A percentile compares a stretch with the other conserved stretches of the same genome.
Evolutionary conservation across 768 basidiomycete species (phyloP).

Genomic region (Infundibulicybe gibba): DNA sequence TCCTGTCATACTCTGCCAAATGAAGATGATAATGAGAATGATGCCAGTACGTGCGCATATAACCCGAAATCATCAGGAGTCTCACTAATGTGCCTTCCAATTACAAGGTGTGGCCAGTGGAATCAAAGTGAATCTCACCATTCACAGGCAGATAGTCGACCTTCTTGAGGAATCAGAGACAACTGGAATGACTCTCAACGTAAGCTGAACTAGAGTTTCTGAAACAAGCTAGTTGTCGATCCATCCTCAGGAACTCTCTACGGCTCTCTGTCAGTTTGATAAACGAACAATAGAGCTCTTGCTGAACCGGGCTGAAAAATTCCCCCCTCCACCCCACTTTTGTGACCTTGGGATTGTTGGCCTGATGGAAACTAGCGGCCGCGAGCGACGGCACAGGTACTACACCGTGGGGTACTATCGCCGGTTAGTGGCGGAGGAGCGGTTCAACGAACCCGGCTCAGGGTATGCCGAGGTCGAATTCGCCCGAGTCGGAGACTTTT

Average conservation of each 20-base stretch:
- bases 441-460: constrained; percentile 48
- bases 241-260: constrained; percentile 54
- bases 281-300: constrained; percentile 82
- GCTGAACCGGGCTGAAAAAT: constrained; percentile 63
- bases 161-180: constrained; percentile 66
- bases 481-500: constrained; percentile 52
- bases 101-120: constrained; percentile 30
- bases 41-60: constrained; percentile 18
- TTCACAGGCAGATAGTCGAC: constrained; percentile 80
- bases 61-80: neutral
- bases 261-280: constrained; percentile 66
- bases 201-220: constrained; percentile 22
- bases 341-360: constrained; percentile 66
- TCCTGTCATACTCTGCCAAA: constrained; percentile 33
- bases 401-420: constrained; percentile 73
- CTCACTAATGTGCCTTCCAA: constrained; percentile 1
- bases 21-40: constrained; percentile 36
- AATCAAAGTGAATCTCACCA: constrained; percentile 57
- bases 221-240: constrained; percentile 2
- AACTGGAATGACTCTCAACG: constrained; percentile 70
- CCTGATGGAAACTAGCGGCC: constrained; percentile 77
- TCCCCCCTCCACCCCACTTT: constrained; percentile 65
- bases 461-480: constrained; percentile 45
- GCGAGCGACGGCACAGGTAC: constrained; percentile 85
- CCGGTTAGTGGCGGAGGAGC: constrained; percentile 58